phyloP scores from a whole-genome alignment of 345 rosid genomes.

The Hibiscus syriacus region DNA sequence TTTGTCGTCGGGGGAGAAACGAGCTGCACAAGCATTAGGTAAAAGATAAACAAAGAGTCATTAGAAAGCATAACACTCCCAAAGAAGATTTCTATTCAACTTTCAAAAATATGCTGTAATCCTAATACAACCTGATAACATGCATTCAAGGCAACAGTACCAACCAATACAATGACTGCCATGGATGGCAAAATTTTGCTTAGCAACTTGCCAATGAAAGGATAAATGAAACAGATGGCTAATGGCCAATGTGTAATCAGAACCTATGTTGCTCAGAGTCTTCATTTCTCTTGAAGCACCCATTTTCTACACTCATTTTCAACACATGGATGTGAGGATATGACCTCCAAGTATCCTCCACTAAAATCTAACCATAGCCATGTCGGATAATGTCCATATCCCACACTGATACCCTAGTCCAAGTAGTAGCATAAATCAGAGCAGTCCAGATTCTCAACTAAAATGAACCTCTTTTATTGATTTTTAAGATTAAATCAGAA shows the following conservation, averaged over 20 bases:
- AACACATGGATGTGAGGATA: too few species aligned
- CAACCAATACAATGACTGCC: background rate
- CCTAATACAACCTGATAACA: background rate
- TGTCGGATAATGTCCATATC: too few species aligned
- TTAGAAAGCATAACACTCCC: background rate
- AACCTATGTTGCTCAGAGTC: too few species aligned
- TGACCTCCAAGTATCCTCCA: too few species aligned
- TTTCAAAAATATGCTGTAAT: background rate
- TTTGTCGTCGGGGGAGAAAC: slow-evolving; percentile 87
- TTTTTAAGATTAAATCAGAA: background rate
- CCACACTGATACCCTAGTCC: too few species aligned
- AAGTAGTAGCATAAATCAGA: background rate
- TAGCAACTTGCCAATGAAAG: background rate
- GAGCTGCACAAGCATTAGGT: slow-evolving; percentile 35
- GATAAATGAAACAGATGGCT: background rate
- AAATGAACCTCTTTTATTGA: background rate
- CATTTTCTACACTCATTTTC: too few species aligned
- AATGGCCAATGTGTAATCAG: background rate
- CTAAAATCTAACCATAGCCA: too few species aligned
- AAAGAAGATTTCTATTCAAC: background rate
- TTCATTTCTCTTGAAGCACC: too few species aligned
- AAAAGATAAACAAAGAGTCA: background rate
- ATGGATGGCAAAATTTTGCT: background rate
- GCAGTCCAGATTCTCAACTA: background rate
- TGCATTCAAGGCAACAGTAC: background rate